Conservation (phyloP, 352 stramenopile genomes). For the Phytophthora pinifolia region DNA sequence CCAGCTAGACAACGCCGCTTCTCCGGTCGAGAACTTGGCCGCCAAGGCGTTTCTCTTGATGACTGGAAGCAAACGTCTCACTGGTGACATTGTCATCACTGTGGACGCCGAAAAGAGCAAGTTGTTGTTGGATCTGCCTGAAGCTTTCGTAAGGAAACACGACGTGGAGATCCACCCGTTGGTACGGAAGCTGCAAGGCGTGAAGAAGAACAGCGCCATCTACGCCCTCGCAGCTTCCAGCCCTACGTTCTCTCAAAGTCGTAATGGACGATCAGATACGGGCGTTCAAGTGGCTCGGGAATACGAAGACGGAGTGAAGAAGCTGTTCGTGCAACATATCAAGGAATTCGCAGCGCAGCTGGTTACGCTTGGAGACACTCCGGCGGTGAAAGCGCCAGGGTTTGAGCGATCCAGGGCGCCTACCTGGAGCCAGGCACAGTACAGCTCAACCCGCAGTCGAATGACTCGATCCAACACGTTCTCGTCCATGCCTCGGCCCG, state of each 20-base stretch:
- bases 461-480: constrained; percentile 38
- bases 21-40: constrained; percentile 39
- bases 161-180: constrained; percentile 66
- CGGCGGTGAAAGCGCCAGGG: not conserved
- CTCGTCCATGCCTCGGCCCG: constrained; percentile 25
- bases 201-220: constrained; percentile 56
- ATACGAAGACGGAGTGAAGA: constrained; percentile 56
- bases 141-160: constrained; percentile 68
- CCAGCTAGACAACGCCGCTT: constrained; percentile 32
- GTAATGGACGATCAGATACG: constrained; percentile 26
- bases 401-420: constrained; percentile 13
- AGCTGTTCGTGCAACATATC: constrained; percentile 55
- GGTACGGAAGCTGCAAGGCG: constrained; percentile 53
- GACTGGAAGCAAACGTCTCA: constrained; percentile 18
- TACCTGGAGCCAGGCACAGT: constrained; percentile 17
- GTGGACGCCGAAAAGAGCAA: constrained; percentile 51
- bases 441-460: constrained; percentile 9
- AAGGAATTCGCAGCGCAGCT: constrained; percentile 54
- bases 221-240: constrained; percentile 23
- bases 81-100: constrained; percentile 64
- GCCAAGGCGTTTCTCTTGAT: constrained; percentile 58
- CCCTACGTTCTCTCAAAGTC: constrained; percentile 15
- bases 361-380: constrained; percentile 61
- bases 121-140: constrained; percentile 58
- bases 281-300: constrained; percentile 35